These are phyloP conservation scores for Striga hermonthica DNA, from an alignment of 305 asterid species.

Conservation along the genomic window DNA sequence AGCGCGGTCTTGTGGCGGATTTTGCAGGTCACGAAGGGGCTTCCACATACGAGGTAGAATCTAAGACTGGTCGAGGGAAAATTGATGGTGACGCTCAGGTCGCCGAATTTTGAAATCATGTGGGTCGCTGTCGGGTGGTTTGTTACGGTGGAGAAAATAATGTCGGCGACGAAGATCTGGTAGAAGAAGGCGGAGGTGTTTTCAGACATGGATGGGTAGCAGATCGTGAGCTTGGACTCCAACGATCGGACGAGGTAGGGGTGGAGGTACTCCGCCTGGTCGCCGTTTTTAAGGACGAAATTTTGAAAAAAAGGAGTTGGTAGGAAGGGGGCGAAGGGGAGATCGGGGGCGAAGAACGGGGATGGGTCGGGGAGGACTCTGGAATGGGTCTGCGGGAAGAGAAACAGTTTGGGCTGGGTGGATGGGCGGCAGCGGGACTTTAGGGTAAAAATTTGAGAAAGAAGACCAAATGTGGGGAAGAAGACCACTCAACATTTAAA, in stretches of 20 bases:
- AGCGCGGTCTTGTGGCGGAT: conserved; percentile 39
- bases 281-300: conserved; percentile 66
- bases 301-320: conserved; percentile 81
- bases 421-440: too few species aligned
- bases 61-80: too few species aligned
- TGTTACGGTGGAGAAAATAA: conserved; percentile 47
- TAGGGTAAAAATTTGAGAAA: too few species aligned
- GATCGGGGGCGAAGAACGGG: too few species aligned
- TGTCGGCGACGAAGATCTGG: conserved; percentile 57
- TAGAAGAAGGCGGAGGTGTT: conserved; percentile 54
- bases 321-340: conserved; percentile 70
- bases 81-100: conserved; percentile 69
- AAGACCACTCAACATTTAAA: too few species aligned
- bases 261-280: conserved; percentile 75
- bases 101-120: conserved; percentile 53
- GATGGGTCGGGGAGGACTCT: too few species aligned
- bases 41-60: conserved; percentile 76
- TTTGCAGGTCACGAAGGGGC: conserved; percentile 69
- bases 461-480: too few species aligned
- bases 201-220: conserved; percentile 51
- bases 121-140: conserved; percentile 48
- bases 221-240: conserved; percentile 51
- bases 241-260: conserved; percentile 66
- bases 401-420: too few species aligned
- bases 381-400: too few species aligned